Evolutionary conservation across 2,329 filamentous ascomycete genomes (phyloP), one percentile per base, ranked within the genome.

Genomic region (Trichoderma sp.): DNA sequence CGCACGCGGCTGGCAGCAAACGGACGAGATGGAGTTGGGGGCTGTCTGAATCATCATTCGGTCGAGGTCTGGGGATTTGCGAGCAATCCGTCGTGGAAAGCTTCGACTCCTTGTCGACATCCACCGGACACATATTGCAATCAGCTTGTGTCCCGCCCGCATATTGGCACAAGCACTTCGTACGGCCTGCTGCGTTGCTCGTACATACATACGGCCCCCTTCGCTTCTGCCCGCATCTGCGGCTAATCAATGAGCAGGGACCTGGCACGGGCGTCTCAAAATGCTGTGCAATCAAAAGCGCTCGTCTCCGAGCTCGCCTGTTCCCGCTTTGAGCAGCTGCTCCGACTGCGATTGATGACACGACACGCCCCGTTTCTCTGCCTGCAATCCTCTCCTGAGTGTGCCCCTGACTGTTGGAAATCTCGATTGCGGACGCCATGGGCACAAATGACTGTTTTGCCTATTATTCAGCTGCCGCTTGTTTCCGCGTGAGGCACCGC

Each of bases 271-370:
- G 50, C 50, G 50, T 56, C 56, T 56, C 60, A 63, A 56, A 63
- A 45, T 56, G 19, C 50, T 44, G 60, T 56, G 60, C 60, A 56
- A 63, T 63, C 60, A 63, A 63, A 56, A 39, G 21, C n/a, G 52
- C 48, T 54, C 44, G 48, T 54, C 47, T 30, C 41, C 39, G 21
- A 45, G 47, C 60, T 63, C 50, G 60, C 51, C 51, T 63, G 60
- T 63, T 63, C 60, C 60, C 60, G 51, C 60, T 63, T 63, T 63
- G 51, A 63, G 60, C 60, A 63, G 50, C 60, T 63, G 50, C 51
- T 30, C 60, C 60, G 60, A 62, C 45, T 63, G 60, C 60, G 51
- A 63, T 63, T 55, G 51, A 63, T 39, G 59, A 62, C 59, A 54
- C 59, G 58, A 61, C 34, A 63, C 51, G 48, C 60, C 60, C 60